Evolutionary conservation across 1,284 basidiomycete species (phyloP).

Genomic region (Ceratobasidium sp.): DNA sequence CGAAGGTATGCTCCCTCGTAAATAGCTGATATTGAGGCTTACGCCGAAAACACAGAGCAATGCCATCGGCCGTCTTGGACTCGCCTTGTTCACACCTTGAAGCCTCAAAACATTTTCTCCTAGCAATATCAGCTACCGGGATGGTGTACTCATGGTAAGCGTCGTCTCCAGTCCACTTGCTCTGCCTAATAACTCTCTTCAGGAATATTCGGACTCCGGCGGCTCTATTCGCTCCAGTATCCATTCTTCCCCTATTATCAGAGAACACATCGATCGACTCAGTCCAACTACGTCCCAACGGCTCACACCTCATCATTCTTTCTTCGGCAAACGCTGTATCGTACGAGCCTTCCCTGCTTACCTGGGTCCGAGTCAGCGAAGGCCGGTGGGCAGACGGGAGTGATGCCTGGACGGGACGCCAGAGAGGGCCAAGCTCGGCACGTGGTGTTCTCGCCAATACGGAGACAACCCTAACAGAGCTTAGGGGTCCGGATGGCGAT

Average conservation of each 20-base stretch:
- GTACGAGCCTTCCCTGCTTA: conserved; percentile 71
- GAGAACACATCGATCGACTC: conserved; percentile 66
- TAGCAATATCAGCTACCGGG: conserved; percentile 78
- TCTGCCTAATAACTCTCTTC: conserved; percentile 19
- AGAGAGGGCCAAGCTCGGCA: conserved; percentile 52
- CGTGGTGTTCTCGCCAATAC: conserved; percentile 49
- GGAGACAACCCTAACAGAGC: conserved; percentile 51
- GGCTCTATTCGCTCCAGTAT: conserved; percentile 71
- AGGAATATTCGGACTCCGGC: conserved; percentile 79
- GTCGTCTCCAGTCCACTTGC: not conserved
- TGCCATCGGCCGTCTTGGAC: conserved; percentile 80
- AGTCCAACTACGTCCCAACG: conserved; percentile 77
- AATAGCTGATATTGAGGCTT: conserved; percentile 25
- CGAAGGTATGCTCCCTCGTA: conserved; percentile 65
- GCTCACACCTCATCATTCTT: conserved; percentile 77
- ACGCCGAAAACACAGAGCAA: conserved; percentile 61
- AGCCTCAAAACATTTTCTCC: conserved; percentile 68
- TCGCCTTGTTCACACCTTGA: conserved; percentile 75
- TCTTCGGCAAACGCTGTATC: conserved; percentile 79
- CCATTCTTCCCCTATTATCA: conserved; percentile 68
- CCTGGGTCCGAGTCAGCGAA: conserved; percentile 80
- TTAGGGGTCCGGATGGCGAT: conserved; percentile 43
- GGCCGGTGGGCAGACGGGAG: conserved; percentile 84
- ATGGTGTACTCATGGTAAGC: conserved; percentile 78
- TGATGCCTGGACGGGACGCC: conserved; percentile 79